Evolutionary conservation across 805 yeast species (phyloP).

Genomic region (Hanseniaspora lachancei): DNA sequence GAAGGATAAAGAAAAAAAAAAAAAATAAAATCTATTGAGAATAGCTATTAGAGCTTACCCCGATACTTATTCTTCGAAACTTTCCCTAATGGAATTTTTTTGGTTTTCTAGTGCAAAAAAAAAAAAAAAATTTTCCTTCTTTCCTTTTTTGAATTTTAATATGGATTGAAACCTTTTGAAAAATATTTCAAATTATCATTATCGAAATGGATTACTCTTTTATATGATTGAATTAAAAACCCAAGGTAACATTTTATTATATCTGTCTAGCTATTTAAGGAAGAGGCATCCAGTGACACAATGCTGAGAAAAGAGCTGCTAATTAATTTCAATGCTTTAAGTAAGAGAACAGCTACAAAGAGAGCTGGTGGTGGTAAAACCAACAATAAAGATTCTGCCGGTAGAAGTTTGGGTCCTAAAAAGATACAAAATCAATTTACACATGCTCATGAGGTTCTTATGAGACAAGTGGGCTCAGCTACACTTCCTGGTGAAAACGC

Average conservation of each 20-base stretch:
- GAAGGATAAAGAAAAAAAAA: too few species aligned
- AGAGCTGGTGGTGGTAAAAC: conserved; percentile 92
- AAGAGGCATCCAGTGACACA: background rate
- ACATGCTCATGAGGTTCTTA: conserved; percentile 69
- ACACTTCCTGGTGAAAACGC: conserved; percentile 90
- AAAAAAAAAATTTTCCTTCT: too few species aligned
- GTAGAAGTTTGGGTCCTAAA: conserved; percentile 87
- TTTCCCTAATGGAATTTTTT: too few species aligned
- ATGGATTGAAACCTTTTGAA: too few species aligned
- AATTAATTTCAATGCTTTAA: background rate
- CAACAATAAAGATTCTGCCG: conserved; percentile 85
- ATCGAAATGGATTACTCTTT: too few species aligned
- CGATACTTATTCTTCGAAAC: too few species aligned
- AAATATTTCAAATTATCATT: too few species aligned
- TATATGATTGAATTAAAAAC: background rate
- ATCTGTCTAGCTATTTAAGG: too few species aligned
- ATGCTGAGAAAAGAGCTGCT: conserved; percentile 6
- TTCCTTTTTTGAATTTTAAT: too few species aligned
- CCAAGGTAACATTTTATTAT: background rate
- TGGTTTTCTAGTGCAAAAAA: too few species aligned
- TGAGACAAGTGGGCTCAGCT: conserved; percentile 90
- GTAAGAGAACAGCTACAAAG: conserved; percentile 57
- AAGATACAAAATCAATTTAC: conserved; percentile 64
- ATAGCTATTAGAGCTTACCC: too few species aligned
- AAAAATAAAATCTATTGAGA: too few species aligned